These are phyloP conservation scores for Cryptococcus deneoformans DNA, from an alignment of 1,284 basidiomycete genomes.

Conservation along the genomic window DNA sequence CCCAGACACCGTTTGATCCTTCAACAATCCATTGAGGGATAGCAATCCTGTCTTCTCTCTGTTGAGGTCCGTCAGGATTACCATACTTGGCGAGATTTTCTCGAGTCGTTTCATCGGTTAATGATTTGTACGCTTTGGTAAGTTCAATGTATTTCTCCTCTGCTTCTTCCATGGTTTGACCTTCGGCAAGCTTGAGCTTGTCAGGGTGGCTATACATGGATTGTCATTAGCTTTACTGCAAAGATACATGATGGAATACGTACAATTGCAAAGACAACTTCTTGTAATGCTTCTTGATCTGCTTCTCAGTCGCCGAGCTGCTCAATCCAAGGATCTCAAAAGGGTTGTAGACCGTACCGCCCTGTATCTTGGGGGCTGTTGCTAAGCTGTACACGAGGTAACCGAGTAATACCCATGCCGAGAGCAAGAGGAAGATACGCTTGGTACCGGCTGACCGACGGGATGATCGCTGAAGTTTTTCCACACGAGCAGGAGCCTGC, in stretches of 20 bases:
- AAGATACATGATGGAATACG: constrained; percentile 37
- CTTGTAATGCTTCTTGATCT: constrained; percentile 96
- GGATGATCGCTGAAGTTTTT: constrained; percentile 8
- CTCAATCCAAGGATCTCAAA: constrained; percentile 89
- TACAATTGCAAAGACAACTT: constrained; percentile 87
- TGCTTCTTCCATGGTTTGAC: constrained; percentile 87
- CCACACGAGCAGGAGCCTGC: constrained; percentile 10
- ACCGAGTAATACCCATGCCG: constrained; percentile 73
- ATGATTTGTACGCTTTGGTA: constrained; percentile 98
- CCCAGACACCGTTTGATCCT: constrained; percentile 85
- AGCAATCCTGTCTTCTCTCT: constrained; percentile 93
- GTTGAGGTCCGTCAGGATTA: constrained; percentile 95
- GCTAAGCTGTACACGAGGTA: constrained; percentile 66
- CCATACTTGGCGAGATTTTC: constrained; percentile 90
- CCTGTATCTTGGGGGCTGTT: constrained; percentile 54
- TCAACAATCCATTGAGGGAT: constrained; percentile 94
- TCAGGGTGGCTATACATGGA: constrained; percentile 76
- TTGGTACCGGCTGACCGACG: constrained; percentile 7
- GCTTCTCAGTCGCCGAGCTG: constrained; percentile 70
- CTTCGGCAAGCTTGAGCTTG: constrained; percentile 80
- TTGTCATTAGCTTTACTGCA: neutral
- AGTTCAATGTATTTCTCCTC: constrained; percentile 87
- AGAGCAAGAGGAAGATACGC: constrained; percentile 59
- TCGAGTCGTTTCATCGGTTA: constrained; percentile 91
- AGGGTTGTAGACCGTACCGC: constrained; percentile 83